These are phyloP conservation scores for Colletotrichum horii DNA, from an alignment of 2,329 filamentous ascomycete genomes.

Conservation along the genomic window DNA sequence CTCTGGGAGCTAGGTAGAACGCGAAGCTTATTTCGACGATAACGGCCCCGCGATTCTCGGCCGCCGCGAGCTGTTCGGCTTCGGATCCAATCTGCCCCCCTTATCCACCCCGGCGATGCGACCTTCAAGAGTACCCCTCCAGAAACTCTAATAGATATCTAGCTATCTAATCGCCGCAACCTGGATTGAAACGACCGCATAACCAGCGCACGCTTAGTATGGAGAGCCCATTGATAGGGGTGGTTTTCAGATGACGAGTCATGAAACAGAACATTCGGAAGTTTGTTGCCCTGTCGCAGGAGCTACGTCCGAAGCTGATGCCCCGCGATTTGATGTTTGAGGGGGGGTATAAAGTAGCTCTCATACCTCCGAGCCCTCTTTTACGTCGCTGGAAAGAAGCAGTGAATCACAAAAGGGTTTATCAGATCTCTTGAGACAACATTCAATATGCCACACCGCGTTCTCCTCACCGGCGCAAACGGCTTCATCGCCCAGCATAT, in stretches of 20 bases:
- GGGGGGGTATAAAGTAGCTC: background rate
- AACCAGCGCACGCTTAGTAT: background rate
- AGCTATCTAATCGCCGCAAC: background rate
- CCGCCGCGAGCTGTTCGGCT: background rate
- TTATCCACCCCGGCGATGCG: background rate
- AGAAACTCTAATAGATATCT: background rate
- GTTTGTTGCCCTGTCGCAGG: background rate
- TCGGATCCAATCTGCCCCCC: background rate
- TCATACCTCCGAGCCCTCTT: background rate
- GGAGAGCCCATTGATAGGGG: background rate
- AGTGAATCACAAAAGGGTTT: background rate
- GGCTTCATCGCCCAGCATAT: slow-evolving; percentile 47
- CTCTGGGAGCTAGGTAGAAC: background rate
- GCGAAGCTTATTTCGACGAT: background rate
- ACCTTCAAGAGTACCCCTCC: background rate
- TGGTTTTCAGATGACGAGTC: background rate
- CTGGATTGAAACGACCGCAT: background rate
- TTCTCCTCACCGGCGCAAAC: slow-evolving; percentile 43
- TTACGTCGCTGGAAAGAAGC: accelerated
- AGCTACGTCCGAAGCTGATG: background rate
- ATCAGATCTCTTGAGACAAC: background rate
- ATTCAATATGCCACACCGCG: slow-evolving; percentile 2
- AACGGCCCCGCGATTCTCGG: background rate
- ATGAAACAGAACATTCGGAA: background rate
- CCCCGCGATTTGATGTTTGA: background rate